Evolutionary conservation across 2,329 filamentous ascomycete species (phyloP).

Genomic region (Diaporthe humulicola): DNA sequence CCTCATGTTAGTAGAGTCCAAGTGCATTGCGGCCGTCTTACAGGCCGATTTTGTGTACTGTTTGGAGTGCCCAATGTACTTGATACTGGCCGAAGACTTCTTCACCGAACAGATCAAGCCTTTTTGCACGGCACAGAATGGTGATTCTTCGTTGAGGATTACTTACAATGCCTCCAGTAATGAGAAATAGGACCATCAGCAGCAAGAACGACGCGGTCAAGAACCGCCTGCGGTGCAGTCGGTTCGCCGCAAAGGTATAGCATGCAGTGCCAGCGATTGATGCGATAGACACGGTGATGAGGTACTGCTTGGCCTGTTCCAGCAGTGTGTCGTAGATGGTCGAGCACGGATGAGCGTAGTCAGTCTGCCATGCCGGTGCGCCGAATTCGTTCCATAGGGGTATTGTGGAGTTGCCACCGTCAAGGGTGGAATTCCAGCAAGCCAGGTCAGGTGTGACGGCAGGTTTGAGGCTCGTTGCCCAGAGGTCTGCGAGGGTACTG

Average conservation of each 20-base stretch:
- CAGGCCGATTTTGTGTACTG: background rate
- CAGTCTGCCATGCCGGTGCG: conserved; percentile 64
- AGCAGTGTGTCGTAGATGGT: conserved; percentile 66
- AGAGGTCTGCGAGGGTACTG: conserved; percentile 57
- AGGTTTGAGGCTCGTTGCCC: conserved; percentile 53
- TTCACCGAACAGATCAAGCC: background rate
- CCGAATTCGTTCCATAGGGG: conserved; percentile 55
- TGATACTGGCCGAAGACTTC: background rate
- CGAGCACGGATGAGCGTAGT: conserved; percentile 61
- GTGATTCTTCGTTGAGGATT: conserved; percentile 31
- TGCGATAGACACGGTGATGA: conserved; percentile 64
- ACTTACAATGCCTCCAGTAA: conserved; percentile 56
- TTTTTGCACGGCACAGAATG: background rate
- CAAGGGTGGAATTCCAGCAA: conserved; percentile 63
- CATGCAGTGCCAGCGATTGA: conserved; percentile 64
- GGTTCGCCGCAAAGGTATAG: conserved; percentile 62
- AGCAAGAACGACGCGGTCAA: conserved; percentile 63
- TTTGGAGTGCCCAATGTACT: background rate
- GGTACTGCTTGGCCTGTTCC: conserved; percentile 66
- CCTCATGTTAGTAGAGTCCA: background rate
- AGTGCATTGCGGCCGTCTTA: background rate
- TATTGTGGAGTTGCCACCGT: conserved; percentile 58
- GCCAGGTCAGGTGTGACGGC: conserved; percentile 53
- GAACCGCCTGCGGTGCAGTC: conserved; percentile 62
- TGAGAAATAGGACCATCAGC: conserved; percentile 60